Evolutionary conservation across 78 protist species (phyloP).

Genomic region (Guillardia theta): DNA sequence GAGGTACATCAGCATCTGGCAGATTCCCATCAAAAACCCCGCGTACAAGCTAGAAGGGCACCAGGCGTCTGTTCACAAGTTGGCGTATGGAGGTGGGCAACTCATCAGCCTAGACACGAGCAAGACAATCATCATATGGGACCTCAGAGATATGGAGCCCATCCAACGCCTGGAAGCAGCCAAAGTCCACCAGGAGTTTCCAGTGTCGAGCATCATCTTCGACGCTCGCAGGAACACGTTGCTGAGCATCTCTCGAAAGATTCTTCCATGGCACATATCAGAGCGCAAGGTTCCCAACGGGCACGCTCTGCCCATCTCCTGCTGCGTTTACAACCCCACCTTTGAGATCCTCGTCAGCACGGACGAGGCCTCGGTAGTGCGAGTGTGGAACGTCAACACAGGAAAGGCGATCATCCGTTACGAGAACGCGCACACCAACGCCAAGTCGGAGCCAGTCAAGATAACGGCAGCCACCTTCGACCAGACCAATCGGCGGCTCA

Average conservation of each 20-base stretch:
- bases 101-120: neutral
- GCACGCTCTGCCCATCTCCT: neutral
- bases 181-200: neutral
- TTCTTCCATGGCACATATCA: neutral
- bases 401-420: neutral
- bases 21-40: neutral
- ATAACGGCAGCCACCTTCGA: neutral
- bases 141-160: neutral
- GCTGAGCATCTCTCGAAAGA: neutral
- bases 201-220: neutral
- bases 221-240: neutral
- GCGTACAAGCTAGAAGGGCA: constrained; percentile 4
- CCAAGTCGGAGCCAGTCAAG: neutral
- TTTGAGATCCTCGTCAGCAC: neutral
- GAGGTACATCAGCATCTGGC: neutral
- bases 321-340: neutral
- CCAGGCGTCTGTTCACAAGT: neutral
- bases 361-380: neutral
- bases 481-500: neutral
- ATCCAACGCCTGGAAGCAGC: neutral
- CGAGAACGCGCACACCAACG: neutral
- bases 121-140: neutral
- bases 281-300: constrained; percentile 1
- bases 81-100: neutral
- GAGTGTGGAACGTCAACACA: neutral